phyloP scores from a whole-genome alignment of 495 filamentous ascomycete species.

The Niebla homalea region DNA sequence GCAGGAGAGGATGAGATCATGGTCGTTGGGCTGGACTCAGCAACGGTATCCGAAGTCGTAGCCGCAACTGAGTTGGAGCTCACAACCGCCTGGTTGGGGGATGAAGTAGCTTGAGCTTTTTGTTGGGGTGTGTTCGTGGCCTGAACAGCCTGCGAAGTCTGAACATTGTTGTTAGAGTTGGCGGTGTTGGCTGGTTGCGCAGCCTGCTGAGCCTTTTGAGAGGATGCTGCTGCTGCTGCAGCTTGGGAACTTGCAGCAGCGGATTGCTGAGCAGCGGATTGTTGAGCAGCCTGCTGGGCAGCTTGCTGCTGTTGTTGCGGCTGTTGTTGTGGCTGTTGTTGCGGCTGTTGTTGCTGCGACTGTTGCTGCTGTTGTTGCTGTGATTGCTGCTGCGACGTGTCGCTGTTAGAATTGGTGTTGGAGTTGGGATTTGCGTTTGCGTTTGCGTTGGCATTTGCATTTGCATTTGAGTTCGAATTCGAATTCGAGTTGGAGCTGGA shows the following conservation, averaged over 20 bases:
- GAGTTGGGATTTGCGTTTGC: slow-evolving; percentile 7
- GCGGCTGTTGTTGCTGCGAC: background rate
- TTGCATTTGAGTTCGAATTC: background rate
- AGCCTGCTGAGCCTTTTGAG: slow-evolving; percentile 11
- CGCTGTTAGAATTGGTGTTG: slow-evolving; percentile 1
- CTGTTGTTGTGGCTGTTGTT: background rate
- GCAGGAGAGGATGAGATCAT: slow-evolving; percentile 11
- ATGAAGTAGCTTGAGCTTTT: slow-evolving; percentile 21
- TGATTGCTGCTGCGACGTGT: background rate
- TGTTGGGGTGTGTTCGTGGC: slow-evolving; percentile 10
- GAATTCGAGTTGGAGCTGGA: background rate
- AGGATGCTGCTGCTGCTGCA: slow-evolving; percentile 13
- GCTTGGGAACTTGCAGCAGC: slow-evolving; percentile 8
- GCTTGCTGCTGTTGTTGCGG: background rate
- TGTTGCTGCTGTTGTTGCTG: background rate
- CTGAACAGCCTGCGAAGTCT: slow-evolving; percentile 10
- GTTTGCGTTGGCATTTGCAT: slow-evolving; percentile 1
- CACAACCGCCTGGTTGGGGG: slow-evolving; percentile 16
- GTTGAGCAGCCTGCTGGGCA: slow-evolving; percentile 3
- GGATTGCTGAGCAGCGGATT: slow-evolving; percentile 1
- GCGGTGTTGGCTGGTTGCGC: background rate
- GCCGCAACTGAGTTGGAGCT: slow-evolving; percentile 4
- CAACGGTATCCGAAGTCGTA: slow-evolving; percentile 15
- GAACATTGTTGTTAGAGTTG: background rate
- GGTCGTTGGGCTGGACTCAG: slow-evolving; percentile 1